Base-by-base conservation (phyloP, 2,329 filamentous ascomycete species). In the Stagonosporopsis vannaccii region DNA sequence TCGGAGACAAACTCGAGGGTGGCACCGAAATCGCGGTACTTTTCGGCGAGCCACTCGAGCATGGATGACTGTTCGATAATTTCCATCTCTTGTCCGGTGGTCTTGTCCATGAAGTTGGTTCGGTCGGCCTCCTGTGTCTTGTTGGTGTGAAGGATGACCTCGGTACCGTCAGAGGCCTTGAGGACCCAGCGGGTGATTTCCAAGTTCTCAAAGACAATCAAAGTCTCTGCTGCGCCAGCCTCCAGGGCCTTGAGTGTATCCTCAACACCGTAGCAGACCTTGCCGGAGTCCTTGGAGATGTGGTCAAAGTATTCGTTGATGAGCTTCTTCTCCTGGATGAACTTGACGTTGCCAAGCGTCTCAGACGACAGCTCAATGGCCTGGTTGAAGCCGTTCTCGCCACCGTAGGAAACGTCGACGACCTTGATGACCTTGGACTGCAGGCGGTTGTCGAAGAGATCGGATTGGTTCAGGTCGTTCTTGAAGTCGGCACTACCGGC, bases 271-370 rank as follows among this genome's bases (percentile, higher is more conserved):
- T 99, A 99, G 84, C 95, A 99, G 67, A 99, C 88, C 75, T 92
- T 95, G 68, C 95, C 95, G 48, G 90, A 97, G 75, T 99, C 95
- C 79, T 97, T 92, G 77, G 92, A 97, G 73, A 99, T 98, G 80
- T 99, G 94, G 77, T 99, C 93, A 72, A 99, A 99, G 84, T 99
- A 99, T 76, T 91, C 92, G 77, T 94, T 94, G 74, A 99, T 99
- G 62, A 99, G 87, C 83, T 97, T 99, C 90, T 99, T 99, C 85
- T 99, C 95, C 80, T 99, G 95, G 77, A 99, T 97, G 78, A 99
- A 99, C 82, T 99, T 99, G 85, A 99, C 95, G 76, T 98, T 99
- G 79, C 93, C 91, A 43, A 99, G 86, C 7, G 95, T 99, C 83
- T 99, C 96, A 7, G 92, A 87, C 23, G 95, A 90, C 71, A 99